These are phyloP conservation scores for Mariannaea sp. DNA, from an alignment of 2,329 filamentous ascomycete genomes.

Conservation along the genomic window DNA sequence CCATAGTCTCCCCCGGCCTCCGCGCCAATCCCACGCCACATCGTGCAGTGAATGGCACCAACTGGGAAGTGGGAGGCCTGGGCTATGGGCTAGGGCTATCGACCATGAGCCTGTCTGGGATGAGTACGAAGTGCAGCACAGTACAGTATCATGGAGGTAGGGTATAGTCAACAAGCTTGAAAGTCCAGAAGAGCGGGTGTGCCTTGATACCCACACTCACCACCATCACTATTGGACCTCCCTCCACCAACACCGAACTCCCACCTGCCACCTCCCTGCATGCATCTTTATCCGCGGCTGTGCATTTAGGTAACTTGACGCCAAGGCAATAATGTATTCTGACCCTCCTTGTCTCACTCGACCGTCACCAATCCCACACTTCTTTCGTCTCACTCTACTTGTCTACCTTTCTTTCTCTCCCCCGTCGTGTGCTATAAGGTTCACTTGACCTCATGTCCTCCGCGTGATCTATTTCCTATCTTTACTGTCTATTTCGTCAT, in stretches of 20 bases:
- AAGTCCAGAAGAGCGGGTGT: no score
- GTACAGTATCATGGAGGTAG: no score
- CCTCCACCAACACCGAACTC: slow-evolving; percentile 10
- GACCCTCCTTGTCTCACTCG: slow-evolving; percentile 37
- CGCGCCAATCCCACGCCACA: slow-evolving; percentile 34
- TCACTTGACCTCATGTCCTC: slow-evolving; percentile 24
- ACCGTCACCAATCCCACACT: slow-evolving; percentile 26
- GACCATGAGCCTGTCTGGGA: slow-evolving; percentile 31
- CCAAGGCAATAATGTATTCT: slow-evolving; percentile 23
- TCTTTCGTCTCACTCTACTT: slow-evolving; percentile 29
- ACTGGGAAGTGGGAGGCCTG: slow-evolving; percentile 17
- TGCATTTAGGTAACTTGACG: slow-evolving; percentile 31
- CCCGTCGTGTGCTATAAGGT: slow-evolving; percentile 21
- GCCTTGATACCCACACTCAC: slow-evolving; percentile 29
- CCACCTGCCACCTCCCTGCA: slow-evolving; percentile 28
- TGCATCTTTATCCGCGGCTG: slow-evolving; percentile 36
- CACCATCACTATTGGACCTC: no score
- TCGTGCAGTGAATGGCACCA: slow-evolving; percentile 28
- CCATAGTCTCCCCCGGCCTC: slow-evolving; percentile 28
- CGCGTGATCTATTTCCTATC: slow-evolving; percentile 6
- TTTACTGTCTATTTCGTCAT: not conserved
- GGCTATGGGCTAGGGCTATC: slow-evolving; percentile 24
- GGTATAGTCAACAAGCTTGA: no score
- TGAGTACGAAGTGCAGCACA: no score
- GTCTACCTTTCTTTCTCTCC: slow-evolving; percentile 21